phyloP scores from a whole-genome alignment of 495 filamentous ascomycete genomes.

The Usnea hakonensis region DNA sequence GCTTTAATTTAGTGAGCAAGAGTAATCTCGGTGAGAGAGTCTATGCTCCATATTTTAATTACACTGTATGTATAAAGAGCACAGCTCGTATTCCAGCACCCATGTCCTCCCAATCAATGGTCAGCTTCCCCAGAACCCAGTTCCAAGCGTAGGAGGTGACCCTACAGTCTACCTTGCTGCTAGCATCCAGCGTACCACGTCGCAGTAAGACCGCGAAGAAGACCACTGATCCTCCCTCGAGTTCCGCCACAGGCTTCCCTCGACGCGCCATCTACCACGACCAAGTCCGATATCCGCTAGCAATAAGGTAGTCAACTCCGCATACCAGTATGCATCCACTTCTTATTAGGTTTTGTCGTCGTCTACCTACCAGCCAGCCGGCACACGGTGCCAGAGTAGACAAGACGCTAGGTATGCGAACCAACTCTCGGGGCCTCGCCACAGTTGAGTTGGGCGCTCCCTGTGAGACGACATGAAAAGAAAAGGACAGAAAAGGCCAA shows the following conservation, averaged over 20 bases:
- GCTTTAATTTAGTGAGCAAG: background rate
- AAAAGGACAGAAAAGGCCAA: conserved; percentile 29
- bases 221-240: conserved; percentile 31
- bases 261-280: conserved; percentile 22
- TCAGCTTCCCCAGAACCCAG: conserved; percentile 40
- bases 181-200: conserved; percentile 18
- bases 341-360: conserved; percentile 27
- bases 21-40: background rate
- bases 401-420: conserved; percentile 24
- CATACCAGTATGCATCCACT: conserved; percentile 40
- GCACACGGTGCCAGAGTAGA: conserved; percentile 40
- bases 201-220: conserved; percentile 28
- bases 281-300: conserved; percentile 14
- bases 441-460: conserved; percentile 24
- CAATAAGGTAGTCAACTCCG: conserved; percentile 10
- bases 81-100: conserved; percentile 43
- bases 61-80: conserved; percentile 16
- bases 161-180: conserved; percentile 33
- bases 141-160: conserved; percentile 46
- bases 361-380: conserved; percentile 37
- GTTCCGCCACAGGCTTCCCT: conserved; percentile 37
- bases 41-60: conserved; percentile 13
- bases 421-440: conserved; percentile 19
- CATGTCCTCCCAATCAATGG: conserved; percentile 32
- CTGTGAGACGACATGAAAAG: conserved; percentile 35